phyloP scores from a whole-genome alignment of 2,329 filamentous ascomycete genomes.

The Aspergillus neotritici region DNA sequence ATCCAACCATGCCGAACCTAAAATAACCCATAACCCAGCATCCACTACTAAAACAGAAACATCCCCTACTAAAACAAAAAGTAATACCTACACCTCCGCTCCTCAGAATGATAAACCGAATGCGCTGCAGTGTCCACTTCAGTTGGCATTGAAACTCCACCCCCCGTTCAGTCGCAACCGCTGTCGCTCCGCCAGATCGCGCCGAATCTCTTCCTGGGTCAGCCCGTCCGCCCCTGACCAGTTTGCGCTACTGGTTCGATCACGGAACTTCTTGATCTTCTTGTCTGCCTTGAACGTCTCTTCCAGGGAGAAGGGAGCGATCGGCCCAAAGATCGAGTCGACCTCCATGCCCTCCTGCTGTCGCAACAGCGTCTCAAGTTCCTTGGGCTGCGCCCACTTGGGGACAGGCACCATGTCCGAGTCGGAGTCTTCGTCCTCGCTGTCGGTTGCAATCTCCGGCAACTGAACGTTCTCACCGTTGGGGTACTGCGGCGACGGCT shows the following conservation, averaged over 20 bases:
- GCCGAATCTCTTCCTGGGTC: constrained; percentile 79
- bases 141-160: constrained; percentile 63
- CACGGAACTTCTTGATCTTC: constrained; percentile 82
- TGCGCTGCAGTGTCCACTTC: constrained; percentile 8
- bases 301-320: constrained; percentile 85
- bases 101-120: neutral
- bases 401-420: constrained; percentile 59
- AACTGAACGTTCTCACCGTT: constrained; percentile 87
- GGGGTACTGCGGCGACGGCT: constrained; percentile 76
- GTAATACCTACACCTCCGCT: too few species aligned
- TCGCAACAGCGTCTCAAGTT: constrained; percentile 67
- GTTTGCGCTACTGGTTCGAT: constrained; percentile 88
- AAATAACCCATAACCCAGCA: neutral
- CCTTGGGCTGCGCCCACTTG: constrained; percentile 83
- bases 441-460: constrained; percentile 92
- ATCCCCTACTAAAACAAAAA: neutral
- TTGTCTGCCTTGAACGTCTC: constrained; percentile 91
- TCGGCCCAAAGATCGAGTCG: constrained; percentile 88
- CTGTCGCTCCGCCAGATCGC: constrained; percentile 73
- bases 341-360: constrained; percentile 68
- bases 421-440: constrained; percentile 75
- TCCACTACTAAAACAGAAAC: neutral
- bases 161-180: constrained; percentile 75
- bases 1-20: too few species aligned
- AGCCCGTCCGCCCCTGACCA: constrained; percentile 78